Evolutionary conservation across 140 eudicot genomes (phyloP).

Genomic region (Oenanthe javanica): DNA sequence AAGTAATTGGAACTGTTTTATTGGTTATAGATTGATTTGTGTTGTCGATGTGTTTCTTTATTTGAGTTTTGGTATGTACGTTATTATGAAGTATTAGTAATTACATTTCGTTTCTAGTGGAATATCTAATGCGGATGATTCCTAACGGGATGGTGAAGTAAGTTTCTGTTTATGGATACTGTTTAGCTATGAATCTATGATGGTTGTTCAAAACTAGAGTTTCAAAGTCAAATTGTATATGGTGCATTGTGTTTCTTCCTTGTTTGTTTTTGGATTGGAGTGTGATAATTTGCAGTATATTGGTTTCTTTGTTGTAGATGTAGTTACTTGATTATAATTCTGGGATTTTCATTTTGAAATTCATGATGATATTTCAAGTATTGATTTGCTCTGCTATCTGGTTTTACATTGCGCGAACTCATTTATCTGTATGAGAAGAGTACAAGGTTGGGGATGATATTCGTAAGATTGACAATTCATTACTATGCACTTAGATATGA

Average conservation of each 20-base stretch:
- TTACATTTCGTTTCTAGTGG: not conserved
- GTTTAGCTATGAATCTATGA: too few relatives aligned
- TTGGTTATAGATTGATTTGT: not conserved
- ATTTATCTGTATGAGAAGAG: not conserved
- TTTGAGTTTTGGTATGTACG: conserved; percentile 1
- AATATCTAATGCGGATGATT: not conserved
- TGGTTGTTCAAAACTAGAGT: not conserved
- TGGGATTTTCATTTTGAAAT: not conserved
- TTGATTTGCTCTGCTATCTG: not conserved
- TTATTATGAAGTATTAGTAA: not conserved
- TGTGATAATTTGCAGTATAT: not conserved
- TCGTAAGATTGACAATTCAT: not conserved
- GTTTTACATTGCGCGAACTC: not conserved
- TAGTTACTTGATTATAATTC: not conserved
- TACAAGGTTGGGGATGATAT: not conserved
- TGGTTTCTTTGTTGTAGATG: too few relatives aligned
- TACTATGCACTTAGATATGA: not conserved
- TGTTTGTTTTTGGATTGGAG: not conserved
- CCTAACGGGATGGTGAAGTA: not conserved
- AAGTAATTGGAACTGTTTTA: not conserved
- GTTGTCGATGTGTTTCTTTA: not conserved
- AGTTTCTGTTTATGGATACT: not conserved
- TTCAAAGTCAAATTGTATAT: not conserved
- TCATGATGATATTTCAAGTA: not conserved
- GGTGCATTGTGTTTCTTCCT: not conserved